phyloP scores from a whole-genome alignment of 2,329 filamentous ascomycete species.

The Nannizziopsis barbatae region DNA sequence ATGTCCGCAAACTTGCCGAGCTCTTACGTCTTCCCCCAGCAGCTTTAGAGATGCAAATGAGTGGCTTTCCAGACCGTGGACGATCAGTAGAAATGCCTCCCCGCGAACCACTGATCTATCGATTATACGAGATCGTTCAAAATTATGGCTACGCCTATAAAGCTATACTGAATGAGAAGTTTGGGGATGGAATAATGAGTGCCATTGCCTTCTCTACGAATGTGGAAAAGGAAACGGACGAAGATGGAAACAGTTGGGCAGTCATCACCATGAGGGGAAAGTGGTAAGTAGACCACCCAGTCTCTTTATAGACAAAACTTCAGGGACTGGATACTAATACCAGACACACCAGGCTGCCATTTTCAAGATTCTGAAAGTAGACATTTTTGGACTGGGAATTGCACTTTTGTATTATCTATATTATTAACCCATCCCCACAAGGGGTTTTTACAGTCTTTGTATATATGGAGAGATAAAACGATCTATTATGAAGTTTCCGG shows the following conservation, averaged over 20 bases:
- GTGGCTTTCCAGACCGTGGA: conserved; percentile 70
- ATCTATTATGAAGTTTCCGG: too few species aligned
- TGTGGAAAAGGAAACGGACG: conserved; percentile 87
- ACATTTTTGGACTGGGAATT: neutral
- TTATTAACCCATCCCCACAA: too few species aligned
- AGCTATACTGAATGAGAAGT: conserved; percentile 90
- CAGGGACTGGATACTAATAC: conserved; percentile 12
- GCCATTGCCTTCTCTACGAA: conserved; percentile 84
- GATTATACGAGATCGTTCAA: conserved; percentile 87
- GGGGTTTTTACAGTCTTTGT: too few species aligned
- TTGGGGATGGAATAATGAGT: conserved; percentile 91
- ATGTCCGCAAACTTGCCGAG: conserved; percentile 54
- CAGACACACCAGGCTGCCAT: conserved; percentile 35
- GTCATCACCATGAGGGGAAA: conserved; percentile 75
- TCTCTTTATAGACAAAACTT: neutral
- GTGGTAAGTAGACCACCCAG: conserved; percentile 48
- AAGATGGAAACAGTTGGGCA: conserved; percentile 68
- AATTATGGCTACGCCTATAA: conserved; percentile 97
- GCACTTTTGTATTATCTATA: too few species aligned
- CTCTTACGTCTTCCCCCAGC: conserved; percentile 52
- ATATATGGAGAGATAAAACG: too few species aligned
- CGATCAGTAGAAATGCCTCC: conserved; percentile 71
- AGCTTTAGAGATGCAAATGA: conserved; percentile 50
- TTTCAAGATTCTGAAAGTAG: conserved; percentile 29
- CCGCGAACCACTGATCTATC: conserved; percentile 75